phyloP scores from a whole-genome alignment of 202 grass and related monocot species.

The Cymbopogon flexuosus region DNA sequence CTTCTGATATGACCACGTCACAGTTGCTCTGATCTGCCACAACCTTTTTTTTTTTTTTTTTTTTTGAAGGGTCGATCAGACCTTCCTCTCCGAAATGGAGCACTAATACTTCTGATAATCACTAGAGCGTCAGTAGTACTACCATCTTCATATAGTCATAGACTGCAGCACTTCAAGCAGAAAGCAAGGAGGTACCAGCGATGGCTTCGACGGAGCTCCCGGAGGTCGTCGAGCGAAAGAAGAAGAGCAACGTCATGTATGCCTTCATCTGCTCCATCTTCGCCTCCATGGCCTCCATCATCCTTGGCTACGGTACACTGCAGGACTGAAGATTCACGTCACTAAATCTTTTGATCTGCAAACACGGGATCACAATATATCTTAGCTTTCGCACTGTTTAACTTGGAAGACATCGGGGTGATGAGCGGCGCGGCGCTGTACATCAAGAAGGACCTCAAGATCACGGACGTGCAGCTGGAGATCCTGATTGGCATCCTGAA shows the following conservation, averaged over 20 bases:
- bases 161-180: background rate
- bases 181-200: background rate
- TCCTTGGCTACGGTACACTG: constrained; percentile 58
- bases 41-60: background rate
- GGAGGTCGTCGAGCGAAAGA: constrained; percentile 6
- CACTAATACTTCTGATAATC: background rate
- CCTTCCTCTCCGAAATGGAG: background rate
- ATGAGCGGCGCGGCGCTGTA: constrained; percentile 51
- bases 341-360: background rate
- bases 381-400: background rate
- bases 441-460: constrained; percentile 62
- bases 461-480: constrained; percentile 50
- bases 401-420: constrained; percentile 50
- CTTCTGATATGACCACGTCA: background rate
- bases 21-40: background rate
- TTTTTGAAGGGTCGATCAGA: background rate
- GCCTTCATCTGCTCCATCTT: constrained; percentile 49
- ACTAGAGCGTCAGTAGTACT: background rate
- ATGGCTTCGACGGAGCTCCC: constrained; percentile 15
- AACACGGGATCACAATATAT: background rate
- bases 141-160: background rate
- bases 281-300: constrained; percentile 60
- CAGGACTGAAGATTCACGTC: background rate
- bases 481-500: constrained; percentile 46
- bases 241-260: constrained; percentile 38